These are phyloP conservation scores for Brassica carinata DNA, from an alignment of 345 rosid genomes.

Conservation along the genomic window DNA sequence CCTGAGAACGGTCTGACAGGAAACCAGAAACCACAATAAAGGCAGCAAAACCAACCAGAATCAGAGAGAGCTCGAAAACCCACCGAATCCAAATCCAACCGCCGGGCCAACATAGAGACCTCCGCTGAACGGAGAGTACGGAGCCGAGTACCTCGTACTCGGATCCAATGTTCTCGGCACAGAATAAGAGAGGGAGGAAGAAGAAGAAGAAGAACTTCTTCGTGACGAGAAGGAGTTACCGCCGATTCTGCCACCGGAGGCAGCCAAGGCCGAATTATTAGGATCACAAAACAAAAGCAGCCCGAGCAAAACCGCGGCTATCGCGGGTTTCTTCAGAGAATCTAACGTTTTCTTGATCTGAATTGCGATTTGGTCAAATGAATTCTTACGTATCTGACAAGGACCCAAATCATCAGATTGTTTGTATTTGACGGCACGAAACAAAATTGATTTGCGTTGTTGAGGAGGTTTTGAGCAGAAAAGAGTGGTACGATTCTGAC, in stretches of 20 bases:
- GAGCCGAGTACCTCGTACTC: conserved; percentile 55
- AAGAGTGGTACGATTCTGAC: conserved; percentile 23
- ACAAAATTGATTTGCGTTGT: conserved; percentile 25
- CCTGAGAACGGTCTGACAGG: conserved; percentile 69
- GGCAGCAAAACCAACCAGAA: conserved; percentile 76
- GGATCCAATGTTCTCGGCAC: conserved; percentile 48
- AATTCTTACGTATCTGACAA: conserved; percentile 22
- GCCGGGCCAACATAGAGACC: conserved; percentile 78
- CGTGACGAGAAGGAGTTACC: conserved; percentile 65
- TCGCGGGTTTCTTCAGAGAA: conserved; percentile 61
- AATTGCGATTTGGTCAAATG: conserved; percentile 42
- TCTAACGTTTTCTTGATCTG: conserved; percentile 45
- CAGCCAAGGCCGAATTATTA: conserved; percentile 56
- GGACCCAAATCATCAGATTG: conserved; percentile 5
- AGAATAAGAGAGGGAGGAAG: conserved; percentile 43
- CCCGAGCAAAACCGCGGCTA: conserved; percentile 63
- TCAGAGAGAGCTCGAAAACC: conserved; percentile 69
- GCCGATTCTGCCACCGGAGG: conserved; percentile 88
- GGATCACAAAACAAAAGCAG: conserved; percentile 60
- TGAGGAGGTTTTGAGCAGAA: conserved; percentile 24
- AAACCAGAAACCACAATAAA: conserved; percentile 85
- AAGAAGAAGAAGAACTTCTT: conserved; percentile 47
- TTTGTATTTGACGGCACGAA: conserved; percentile 33
- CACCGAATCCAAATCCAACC: conserved; percentile 78
- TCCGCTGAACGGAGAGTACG: conserved; percentile 76